Conservation (phyloP, 345 rosid genomes). For the Eucalyptus cloeziana region DNA sequence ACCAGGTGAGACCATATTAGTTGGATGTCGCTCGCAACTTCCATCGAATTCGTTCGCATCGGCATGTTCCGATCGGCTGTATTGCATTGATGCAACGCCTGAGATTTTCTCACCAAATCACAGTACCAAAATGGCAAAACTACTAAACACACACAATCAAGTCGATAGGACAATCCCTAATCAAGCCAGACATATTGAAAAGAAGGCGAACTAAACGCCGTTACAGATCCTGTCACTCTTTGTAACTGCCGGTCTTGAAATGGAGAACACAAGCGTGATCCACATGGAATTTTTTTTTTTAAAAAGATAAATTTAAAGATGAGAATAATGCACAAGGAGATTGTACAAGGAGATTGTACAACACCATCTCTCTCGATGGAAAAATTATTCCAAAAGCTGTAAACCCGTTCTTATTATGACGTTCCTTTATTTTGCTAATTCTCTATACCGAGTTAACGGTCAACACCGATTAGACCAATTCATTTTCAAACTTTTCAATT, state of each 20-base stretch:
- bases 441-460: too few species aligned
- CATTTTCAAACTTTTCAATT: background rate
- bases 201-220: background rate
- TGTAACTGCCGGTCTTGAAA: background rate
- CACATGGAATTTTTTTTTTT: background rate
- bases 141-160: background rate
- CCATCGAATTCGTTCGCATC: background rate
- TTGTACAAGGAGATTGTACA: background rate
- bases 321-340: background rate
- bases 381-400: background rate
- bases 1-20: background rate
- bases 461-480: too few species aligned
- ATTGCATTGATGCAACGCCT: background rate
- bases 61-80: background rate
- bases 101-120: background rate
- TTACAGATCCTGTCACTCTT: background rate
- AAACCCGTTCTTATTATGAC: too few species aligned
- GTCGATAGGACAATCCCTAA: background rate
- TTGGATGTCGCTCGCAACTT: background rate
- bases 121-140: background rate
- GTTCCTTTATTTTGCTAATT: too few species aligned
- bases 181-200: background rate
- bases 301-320: background rate
- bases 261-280: background rate
- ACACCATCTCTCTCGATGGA: background rate